Conservation (phyloP, 164 flowering plant species). For the Warburgia ugandensis region DNA sequence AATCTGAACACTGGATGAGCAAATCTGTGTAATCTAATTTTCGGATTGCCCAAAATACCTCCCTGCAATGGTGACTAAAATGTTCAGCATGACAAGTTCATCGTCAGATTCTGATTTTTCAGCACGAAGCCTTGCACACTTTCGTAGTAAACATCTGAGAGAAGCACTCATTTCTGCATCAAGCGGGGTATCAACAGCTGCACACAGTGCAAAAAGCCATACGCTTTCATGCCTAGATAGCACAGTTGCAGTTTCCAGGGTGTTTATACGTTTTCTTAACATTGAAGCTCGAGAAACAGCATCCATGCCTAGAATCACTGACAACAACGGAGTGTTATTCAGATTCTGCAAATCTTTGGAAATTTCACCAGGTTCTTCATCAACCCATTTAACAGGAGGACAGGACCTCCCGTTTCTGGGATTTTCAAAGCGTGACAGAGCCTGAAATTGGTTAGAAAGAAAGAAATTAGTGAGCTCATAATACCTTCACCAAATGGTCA, state of each 20-base stretch:
- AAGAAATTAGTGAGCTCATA: too few relatives aligned
- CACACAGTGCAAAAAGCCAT: conserved; percentile 79
- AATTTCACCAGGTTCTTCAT: conserved; percentile 7
- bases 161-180: conserved; percentile 69
- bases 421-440: conserved; percentile 24
- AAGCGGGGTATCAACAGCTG: conserved; percentile 63
- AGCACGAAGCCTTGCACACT: conserved; percentile 67
- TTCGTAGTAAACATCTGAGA: conserved; percentile 63
- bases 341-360: conserved; percentile 2
- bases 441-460: conserved; percentile 24
- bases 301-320: conserved; percentile 51
- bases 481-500: background rate
- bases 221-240: conserved; percentile 38
- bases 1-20: too few relatives aligned
- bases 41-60: conserved; percentile 64
- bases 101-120: conserved; percentile 54
- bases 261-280: conserved; percentile 47
- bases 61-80: conserved; percentile 62
- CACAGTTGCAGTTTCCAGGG: conserved; percentile 22
- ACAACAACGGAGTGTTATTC: conserved; percentile 31
- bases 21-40: too few relatives aligned
- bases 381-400: background rate
- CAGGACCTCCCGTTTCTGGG: conserved; percentile 6
- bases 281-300: conserved; percentile 47
- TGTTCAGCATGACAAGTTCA: conserved; percentile 72